These are phyloP conservation scores for Cryptosporidium sp. DNA, from an alignment of 169 alveolate genomes.

Conservation along the genomic window DNA sequence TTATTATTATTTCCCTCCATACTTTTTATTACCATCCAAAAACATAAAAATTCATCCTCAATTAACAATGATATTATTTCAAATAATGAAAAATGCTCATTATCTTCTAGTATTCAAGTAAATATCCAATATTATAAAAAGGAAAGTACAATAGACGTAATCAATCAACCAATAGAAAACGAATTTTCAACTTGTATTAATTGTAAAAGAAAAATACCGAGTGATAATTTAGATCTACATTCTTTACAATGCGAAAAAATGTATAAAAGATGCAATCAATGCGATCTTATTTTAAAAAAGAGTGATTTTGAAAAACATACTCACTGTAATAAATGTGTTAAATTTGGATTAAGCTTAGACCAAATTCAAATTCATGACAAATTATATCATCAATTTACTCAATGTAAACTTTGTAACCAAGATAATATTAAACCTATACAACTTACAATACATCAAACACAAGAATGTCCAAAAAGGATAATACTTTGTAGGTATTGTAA, in stretches of 20 bases:
- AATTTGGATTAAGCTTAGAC: constrained; percentile 21
- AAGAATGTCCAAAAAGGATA: constrained; percentile 74
- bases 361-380: constrained; percentile 17
- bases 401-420: constrained; percentile 39
- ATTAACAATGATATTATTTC: neutral
- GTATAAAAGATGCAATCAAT: constrained; percentile 25
- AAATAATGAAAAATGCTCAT: neutral
- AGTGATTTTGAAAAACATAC: constrained; percentile 40
- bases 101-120: neutral
- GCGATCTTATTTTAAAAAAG: constrained; percentile 32
- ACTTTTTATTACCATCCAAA: constrained; percentile 10
- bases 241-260: constrained; percentile 27
- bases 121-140: neutral
- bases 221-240: constrained; percentile 8
- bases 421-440: constrained; percentile 34
- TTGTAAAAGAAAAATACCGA: constrained; percentile 41
- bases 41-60: neutral
- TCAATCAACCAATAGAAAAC: neutral
- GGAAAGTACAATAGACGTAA: neutral
- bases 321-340: constrained; percentile 35
- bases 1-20: constrained; percentile 26
- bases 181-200: constrained; percentile 3
- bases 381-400: constrained; percentile 30
- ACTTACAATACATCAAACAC: constrained; percentile 41
- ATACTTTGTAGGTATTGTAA: constrained; percentile 78